A percentile compares a stretch with the other conserved stretches of the same genome.
These are phyloP conservation scores for Penicillium goetzii DNA, from an alignment of 495 filamentous ascomycete genomes.

Conservation along the genomic window DNA sequence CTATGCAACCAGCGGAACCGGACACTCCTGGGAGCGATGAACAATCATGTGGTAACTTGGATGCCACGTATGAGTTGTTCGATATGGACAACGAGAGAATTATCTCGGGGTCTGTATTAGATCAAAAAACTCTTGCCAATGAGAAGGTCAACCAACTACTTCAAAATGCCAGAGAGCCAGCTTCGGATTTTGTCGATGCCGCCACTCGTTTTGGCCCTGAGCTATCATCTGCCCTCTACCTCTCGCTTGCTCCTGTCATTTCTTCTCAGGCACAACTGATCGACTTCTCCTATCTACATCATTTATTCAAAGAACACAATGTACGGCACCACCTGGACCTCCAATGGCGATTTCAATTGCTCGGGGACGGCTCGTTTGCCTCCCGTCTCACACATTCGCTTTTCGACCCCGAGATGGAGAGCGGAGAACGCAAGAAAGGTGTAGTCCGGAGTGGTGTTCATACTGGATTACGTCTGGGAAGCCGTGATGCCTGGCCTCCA, in stretches of 20 bases:
- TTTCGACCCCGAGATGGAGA: constrained; percentile 82
- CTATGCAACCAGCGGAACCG: neutral
- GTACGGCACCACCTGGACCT: constrained; percentile 76
- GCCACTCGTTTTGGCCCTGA: constrained; percentile 63
- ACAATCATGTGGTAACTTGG: constrained; percentile 12
- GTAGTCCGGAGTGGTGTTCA: constrained; percentile 67
- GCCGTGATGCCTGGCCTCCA: constrained; percentile 83
- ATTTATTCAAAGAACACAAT: constrained; percentile 76
- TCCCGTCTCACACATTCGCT: constrained; percentile 79
- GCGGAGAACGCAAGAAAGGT: constrained; percentile 71
- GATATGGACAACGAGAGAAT: constrained; percentile 41
- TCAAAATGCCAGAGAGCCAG: constrained; percentile 20
- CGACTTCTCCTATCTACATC: constrained; percentile 73
- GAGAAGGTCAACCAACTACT: constrained; percentile 38
- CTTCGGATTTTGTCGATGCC: constrained; percentile 12
- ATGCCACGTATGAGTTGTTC: constrained; percentile 42
- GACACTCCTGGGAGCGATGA: neutral
- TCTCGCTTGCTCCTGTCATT: constrained; percentile 78
- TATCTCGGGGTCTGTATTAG: constrained; percentile 31
- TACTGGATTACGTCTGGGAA: constrained; percentile 81
- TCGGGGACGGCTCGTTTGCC: constrained; percentile 82
- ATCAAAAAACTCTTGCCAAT: constrained; percentile 30
- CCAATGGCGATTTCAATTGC: constrained; percentile 78
- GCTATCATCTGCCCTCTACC: constrained; percentile 66
- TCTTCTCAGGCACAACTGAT: constrained; percentile 74